Base-by-base conservation (phyloP, 768 basidiomycete genomes). In the Infundibulicybe gibba region DNA sequence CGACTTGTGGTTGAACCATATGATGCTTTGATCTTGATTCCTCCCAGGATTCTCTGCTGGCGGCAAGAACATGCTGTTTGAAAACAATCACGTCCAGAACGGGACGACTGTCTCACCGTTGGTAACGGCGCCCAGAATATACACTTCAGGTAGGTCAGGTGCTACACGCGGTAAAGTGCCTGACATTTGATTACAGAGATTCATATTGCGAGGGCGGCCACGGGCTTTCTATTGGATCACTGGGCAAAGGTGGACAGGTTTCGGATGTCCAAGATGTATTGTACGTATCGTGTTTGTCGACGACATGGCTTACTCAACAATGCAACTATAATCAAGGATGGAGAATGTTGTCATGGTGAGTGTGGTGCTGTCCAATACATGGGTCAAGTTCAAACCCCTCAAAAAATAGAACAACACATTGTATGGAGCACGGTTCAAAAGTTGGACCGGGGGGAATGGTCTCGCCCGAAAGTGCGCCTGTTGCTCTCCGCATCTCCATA, bases 361-460 rank as follows among this genome's bases (percentile, higher is more conserved):
- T 43, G 15, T 33, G 6, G 5, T 17, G 9, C 12, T 20, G 2
- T 32, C 35, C 10, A 32, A 12, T 0, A 17, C 11, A 5, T 34
- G 19, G 10, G 3, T 9, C 10, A 20, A 4, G 10, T 12, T 17
- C 21, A 8, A 25, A 25, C 25, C 13, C 33, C 31, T 33, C 13
- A 16, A 32, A 19, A 19, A 43, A 3, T 46, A 81, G 79, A 73
- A 72, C 51, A 69, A 72, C 44, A 61, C 72, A 0, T 60, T 81
- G 2, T 82, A 82, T 47, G 81, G 65, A 6, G 81, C 80, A n/a
- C 72, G 81, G 9, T 84, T 83, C 66, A 83, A 83, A 65, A 83
- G 81, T 55, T 83, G 80, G 80, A 75, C 77, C 1, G 81, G 81
- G 0, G 81, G 81, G 30, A 78, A 79, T 47, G 81, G 82, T 0